Conservation (phyloP, 2,329 filamentous ascomycete genomes). For the Fusarium proliferatum region DNA sequence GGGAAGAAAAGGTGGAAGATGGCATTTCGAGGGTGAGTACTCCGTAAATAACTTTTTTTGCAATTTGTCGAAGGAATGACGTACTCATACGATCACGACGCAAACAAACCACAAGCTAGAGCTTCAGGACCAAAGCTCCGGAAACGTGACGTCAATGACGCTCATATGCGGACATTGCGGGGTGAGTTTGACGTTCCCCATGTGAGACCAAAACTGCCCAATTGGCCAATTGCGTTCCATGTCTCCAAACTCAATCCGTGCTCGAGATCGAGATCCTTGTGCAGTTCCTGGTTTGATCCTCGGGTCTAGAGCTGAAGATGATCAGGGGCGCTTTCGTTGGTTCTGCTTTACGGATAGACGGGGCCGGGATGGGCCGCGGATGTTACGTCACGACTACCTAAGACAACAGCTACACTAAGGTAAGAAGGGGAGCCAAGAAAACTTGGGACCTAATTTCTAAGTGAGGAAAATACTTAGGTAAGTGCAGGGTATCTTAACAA, state of each 20-base stretch:
- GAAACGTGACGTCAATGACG: slow-evolving; percentile 44
- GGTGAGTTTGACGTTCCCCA: slow-evolving; percentile 21
- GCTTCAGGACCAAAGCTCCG: slow-evolving; percentile 34
- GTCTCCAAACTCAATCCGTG: not conserved
- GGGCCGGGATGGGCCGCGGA: slow-evolving; percentile 18
- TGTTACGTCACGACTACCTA: slow-evolving; percentile 27
- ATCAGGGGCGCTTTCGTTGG: slow-evolving; percentile 23
- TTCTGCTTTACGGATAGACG: not conserved
- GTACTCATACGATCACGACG: slow-evolving; percentile 37
- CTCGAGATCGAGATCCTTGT: slow-evolving; percentile 12
- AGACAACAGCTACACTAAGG: not conserved
- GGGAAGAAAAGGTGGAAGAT: not conserved
- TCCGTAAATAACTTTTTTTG: not conserved
- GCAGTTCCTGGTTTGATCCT: slow-evolving; percentile 6
- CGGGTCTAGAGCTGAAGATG: not conserved
- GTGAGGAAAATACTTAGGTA: not conserved
- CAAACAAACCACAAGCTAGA: slow-evolving; percentile 17
- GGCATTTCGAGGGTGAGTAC: slow-evolving; percentile 8
- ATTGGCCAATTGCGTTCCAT: slow-evolving; percentile 24
- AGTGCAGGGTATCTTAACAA: fast-evolving
- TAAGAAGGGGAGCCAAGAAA: not conserved
- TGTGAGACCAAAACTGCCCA: not conserved
- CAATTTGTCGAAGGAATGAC: slow-evolving; percentile 30
- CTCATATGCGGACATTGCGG: slow-evolving; percentile 36
- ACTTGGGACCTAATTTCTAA: not conserved